Percentiles rank a stretch among this genome's conserved stretches.
phyloP scores from a whole-genome alignment of 345 rosid species.

The Aquilaria yunnanensis region DNA sequence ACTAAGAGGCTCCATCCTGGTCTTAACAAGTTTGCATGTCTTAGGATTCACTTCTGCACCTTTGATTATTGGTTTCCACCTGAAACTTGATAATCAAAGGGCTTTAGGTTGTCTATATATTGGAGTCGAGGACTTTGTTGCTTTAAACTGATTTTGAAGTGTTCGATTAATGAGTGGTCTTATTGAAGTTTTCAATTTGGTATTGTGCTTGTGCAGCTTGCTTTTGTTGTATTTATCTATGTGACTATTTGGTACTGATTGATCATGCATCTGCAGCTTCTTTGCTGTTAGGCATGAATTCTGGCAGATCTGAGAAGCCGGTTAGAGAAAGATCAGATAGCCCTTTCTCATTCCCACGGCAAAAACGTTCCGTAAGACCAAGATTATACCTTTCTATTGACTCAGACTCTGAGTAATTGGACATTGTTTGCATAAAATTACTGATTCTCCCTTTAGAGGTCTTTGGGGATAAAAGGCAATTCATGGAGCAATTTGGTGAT shows the following conservation, averaged over 20 bases:
- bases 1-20: conserved; percentile 2
- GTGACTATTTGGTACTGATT: conserved; percentile 12
- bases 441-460: conserved; percentile 6
- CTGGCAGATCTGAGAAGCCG: conserved; percentile 56
- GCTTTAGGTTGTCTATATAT: neutral
- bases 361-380: conserved; percentile 84
- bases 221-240: neutral
- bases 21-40: conserved; percentile 4
- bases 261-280: conserved; percentile 55
- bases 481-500: conserved; percentile 30
- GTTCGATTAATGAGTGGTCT: neutral
- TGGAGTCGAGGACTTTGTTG: neutral
- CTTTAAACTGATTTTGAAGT: neutral
- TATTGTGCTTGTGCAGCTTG: conserved; percentile 9
- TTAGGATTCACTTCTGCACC: neutral
- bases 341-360: conserved; percentile 72
- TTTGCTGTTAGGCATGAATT: conserved; percentile 69
- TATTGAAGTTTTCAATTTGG: conserved; percentile 2
- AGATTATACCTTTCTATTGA: conserved; percentile 72
- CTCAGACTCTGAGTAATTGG: conserved; percentile 60
- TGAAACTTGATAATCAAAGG: neutral
- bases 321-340: conserved; percentile 67
- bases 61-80: too few species aligned
- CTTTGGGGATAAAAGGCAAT: conserved; percentile 10
- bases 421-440: conserved; percentile 11